Evolutionary conservation across 371 early-diverging fungal species (phyloP), one percentile per base, ranked within the genome.

Genomic region (Syncephalastrum sp.): DNA sequence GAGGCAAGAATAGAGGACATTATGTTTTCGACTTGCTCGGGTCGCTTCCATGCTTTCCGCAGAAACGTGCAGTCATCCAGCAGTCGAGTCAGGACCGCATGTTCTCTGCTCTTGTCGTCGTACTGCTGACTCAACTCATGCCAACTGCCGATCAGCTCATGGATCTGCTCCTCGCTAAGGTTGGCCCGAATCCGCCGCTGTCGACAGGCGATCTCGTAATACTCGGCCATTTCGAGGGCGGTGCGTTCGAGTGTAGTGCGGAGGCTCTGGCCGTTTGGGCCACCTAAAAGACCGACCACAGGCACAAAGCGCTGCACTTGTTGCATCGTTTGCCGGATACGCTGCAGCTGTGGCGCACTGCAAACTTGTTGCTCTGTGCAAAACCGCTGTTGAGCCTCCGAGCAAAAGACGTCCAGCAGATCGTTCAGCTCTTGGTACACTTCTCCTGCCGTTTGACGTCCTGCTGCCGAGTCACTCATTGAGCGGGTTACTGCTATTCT

Each of bases 41-140:
- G 56, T 17, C 50, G 43, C 19, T 62, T 54, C 68, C 68, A 68
- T 15, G 61, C 66, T 46, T 57, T 51, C 23, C 47, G 57, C 3
- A 65, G 44, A 19, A 44, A 42, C 10, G 52, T 45, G 4, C 57
- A 57, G 46, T 57, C 56, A 17, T 41, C 58, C 23, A 65, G 21
- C 5, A 65, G 47, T 27, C 53, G 55, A 43, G 54, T 50, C 19
- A 56, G 42, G 3, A 53, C 38, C 6, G 44, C 60, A 24, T 68
- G 61, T 13, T 57, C 72, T 51, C 57, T 50, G n/a, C 71, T 71
- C 41, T 69, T 67, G 24, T 55, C 55, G 13, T 79, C 74, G 41
- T 64, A 73, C 15, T 59, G 46, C 27, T 51, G 54, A 8, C 61
- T 60, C 42, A 75, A 44, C 2, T 43, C 38, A 17, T 70, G 52